Evolutionary conservation across 1,284 basidiomycete genomes (phyloP), one percentile per base, ranked within the genome.

Genomic region (Apiotrichum veenhuisii): DNA sequence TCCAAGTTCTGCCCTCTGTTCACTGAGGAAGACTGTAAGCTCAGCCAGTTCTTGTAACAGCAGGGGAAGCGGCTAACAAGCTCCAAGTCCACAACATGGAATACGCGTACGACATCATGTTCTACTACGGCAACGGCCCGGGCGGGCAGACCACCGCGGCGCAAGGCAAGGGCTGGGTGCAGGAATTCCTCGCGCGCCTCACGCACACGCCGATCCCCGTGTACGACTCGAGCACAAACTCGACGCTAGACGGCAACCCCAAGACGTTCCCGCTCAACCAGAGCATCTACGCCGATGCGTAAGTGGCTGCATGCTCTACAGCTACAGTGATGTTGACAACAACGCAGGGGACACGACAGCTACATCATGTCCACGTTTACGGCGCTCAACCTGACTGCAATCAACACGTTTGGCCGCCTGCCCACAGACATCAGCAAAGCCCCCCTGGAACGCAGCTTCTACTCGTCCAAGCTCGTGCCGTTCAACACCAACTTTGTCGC

Each of bases 1-100:
- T 91, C 88, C 27, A 86, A 85, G 63, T 96, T 95, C 77, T 97
- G 94, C 67, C 83, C 84, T 50, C 79, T 97, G 1, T 97, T 97
- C 76, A 92, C 88, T 0, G 81, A 87, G 68, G 86, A 90, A 45
- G 92, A 96, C 73, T 72, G 47, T 55, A 22, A 48, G 54, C n/a
- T n/a, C n/a, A n/a, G n/a, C n/a, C n/a, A n/a, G n/a, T n/a, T n/a
- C n/a, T n/a, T n/a, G n/a, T n/a, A n/a, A n/a, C n/a, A n/a, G n/a
- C n/a, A n/a, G n/a, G n/a, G 15, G 37, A 38, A 15, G 4, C 37
- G 15, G 15, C 12, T n/a, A 17, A 15, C 17, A 38, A 17, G 4
- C 15, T 38, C 20, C n/a, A 54, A n/a, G 52, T 91, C 87, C 83
- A 87, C 65, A 90, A 89, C 14, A 94, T 90, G 72, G 84, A 91